Evolutionary conservation across 1,284 basidiomycete genomes (phyloP).

Genomic region (Fistulinella cinereoalba): DNA sequence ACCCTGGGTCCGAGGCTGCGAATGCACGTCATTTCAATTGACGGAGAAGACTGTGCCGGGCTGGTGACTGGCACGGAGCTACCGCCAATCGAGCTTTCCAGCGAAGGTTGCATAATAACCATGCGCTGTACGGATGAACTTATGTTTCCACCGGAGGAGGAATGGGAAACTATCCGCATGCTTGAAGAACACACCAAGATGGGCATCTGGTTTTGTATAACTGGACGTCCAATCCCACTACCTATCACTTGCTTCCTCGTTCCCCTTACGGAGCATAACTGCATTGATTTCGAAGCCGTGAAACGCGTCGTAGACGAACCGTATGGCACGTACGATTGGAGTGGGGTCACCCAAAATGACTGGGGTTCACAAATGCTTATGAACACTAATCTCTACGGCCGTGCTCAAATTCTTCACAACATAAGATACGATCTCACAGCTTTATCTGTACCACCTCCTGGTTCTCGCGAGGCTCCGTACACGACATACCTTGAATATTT

Average conservation of each 20-base stretch:
- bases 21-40: slow-evolving; percentile 57
- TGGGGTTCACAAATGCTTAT: slow-evolving; percentile 49
- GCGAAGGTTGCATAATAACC: slow-evolving; percentile 36
- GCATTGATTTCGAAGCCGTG: slow-evolving; percentile 59
- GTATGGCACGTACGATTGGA: slow-evolving; percentile 55
- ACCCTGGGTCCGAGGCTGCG: slow-evolving; percentile 51
- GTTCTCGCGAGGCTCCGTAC: slow-evolving; percentile 46
- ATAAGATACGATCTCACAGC: slow-evolving; percentile 66
- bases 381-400: slow-evolving; percentile 53
- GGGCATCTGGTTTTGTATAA: slow-evolving; percentile 63
- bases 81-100: slow-evolving; percentile 43
- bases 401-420: slow-evolving; percentile 51
- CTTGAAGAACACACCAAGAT: slow-evolving; percentile 63
- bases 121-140: slow-evolving; percentile 41
- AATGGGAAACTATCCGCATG: slow-evolving; percentile 43
- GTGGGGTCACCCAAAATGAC: slow-evolving; percentile 43
- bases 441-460: slow-evolving; percentile 49
- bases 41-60: slow-evolving; percentile 48
- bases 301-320: slow-evolving; percentile 46
- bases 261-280: slow-evolving; percentile 47
- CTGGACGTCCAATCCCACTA: slow-evolving; percentile 49
- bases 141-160: slow-evolving; percentile 42
- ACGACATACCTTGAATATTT: slow-evolving; percentile 63
- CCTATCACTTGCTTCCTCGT: slow-evolving; percentile 60
- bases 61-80: slow-evolving; percentile 61